Evolutionary conservation across 108 stramenopile species (phyloP), one percentile per base, ranked within the genome.

Genomic region (Cyclotella distinguenda): DNA sequence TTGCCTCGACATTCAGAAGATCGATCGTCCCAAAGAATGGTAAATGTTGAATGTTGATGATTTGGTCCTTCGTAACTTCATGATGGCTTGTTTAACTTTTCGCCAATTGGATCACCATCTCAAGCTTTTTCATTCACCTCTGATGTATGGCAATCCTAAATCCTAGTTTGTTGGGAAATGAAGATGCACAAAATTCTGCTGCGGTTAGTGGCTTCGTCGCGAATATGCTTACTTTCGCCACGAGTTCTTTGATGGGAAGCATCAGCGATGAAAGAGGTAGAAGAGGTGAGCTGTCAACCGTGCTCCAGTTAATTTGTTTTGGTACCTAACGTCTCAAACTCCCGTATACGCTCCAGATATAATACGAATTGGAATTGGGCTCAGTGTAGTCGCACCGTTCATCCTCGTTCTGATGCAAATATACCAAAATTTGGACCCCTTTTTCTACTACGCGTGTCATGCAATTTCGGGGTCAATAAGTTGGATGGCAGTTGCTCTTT

Each of bases 241-340:
- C 89, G 15, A 77, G 79, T 36, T 85, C 87, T n/a, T 39, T 89
- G 68, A 72, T 89, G 40, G 92, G 92, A 47, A 85, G 84, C 33
- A 75, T 89, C 15, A 88, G 87, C 70, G 92, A 93, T 66, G 83
- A 86, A 55, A 61, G 75, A 61, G 92, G 92, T 32, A 49, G 90
- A 63, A 73, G 83, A 68, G 68, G 76, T 83, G 45, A 58, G 79
- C n/a, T n/a, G n/a, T n/a, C n/a, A n/a, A n/a, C n/a, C n/a, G n/a
- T n/a, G n/a, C n/a, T n/a, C n/a, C n/a, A n/a, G n/a, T n/a, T n/a
- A n/a, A n/a, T n/a, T n/a, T n/a, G n/a, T n/a, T n/a, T n/a, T n/a
- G n/a, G n/a, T n/a, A n/a, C n/a, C n/a, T n/a, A n/a, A n/a, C n/a
- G n/a, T n/a, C n/a, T n/a, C n/a, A n/a, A n/a, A n/a, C n/a, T n/a